Base-by-base conservation (phyloP, 345 rosid species). In the Capsella bursapastoris region DNA sequence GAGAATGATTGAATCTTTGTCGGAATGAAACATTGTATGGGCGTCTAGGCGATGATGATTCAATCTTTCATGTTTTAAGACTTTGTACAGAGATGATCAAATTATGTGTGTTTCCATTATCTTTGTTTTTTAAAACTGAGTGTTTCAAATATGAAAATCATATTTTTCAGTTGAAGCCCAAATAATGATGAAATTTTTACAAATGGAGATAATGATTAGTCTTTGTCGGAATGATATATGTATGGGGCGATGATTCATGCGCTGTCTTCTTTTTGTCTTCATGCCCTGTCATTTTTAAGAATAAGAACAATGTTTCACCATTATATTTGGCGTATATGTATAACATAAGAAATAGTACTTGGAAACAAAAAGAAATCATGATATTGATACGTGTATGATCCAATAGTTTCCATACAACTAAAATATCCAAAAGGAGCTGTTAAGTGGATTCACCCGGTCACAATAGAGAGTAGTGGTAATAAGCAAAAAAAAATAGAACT, bases 221-320 rank as follows among this genome's bases (percentile, higher is more conserved):
- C n/a, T 32, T 57, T 68, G 55, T 68, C 73, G 73, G 73, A 68
- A 56, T 56, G 72, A 40, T 41, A 28, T 68, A 55, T 56, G 43
- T 56, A 56, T 69, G 64, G 64, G 64, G 34, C 3, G 8, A 49
- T 31, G 48, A 48, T 76, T 53, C 66, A 49, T 77, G 76, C 34
- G 62, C 68, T 77, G 80, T 70, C 71, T 56, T 59, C 6, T 45
- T 69, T 60, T 76, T 76, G 75, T 22, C 75, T 40, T 70, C 71
- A 41, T 64, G 59, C 11, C 25, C 65, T 63, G 71, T 48, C 75
- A 48, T 38, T 64, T 41, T 1, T 3, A n/a, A 18, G 7, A 28
- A 15, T 8, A 4, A 16, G 1, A 49, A 22, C 41, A 47, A 31
- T 12, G 5, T 37, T 37, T 38, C 15, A 58, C 47, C 48, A 59